Conservation (phyloP, 495 filamentous ascomycete genomes). For the Trichocladium antarcticum region DNA sequence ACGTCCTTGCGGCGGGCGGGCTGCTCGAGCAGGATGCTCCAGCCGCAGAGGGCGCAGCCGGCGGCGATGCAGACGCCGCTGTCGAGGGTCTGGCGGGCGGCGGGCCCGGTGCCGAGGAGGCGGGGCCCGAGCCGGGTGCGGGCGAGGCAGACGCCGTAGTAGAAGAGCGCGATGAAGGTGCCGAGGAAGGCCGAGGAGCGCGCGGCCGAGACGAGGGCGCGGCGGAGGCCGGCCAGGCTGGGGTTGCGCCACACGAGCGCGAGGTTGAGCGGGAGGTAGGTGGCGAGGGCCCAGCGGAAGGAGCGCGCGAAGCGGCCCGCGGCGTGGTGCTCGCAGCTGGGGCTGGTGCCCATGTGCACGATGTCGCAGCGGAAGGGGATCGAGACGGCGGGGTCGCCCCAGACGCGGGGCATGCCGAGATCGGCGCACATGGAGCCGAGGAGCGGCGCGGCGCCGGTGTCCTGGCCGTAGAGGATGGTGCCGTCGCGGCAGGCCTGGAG, state of each 20-base stretch:
- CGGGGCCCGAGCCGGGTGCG: conserved; percentile 69
- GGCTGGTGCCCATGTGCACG: conserved; percentile 72
- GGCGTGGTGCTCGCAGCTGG: conserved; percentile 71
- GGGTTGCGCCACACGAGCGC: conserved; percentile 49
- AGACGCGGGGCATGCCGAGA: conserved; percentile 53
- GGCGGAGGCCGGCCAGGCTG: conserved; percentile 28
- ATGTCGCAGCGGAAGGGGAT: conserved; percentile 78
- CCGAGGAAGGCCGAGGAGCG: conserved; percentile 77
- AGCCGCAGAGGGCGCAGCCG: conserved; percentile 73
- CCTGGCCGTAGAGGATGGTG: conserved; percentile 60
- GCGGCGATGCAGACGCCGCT: conserved; percentile 59
- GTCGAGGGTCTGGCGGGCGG: conserved; percentile 35
- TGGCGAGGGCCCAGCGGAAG: conserved; percentile 64
- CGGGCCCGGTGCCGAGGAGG: conserved; percentile 38
- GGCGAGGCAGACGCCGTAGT: conserved; percentile 77
- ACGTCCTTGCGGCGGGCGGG: conserved; percentile 61
- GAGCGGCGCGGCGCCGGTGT: conserved; percentile 62
- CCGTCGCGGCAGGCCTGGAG: conserved; percentile 56
- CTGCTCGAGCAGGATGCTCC: conserved; percentile 71
- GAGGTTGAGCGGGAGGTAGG: conserved; percentile 72
- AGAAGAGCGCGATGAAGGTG: conserved; percentile 71
- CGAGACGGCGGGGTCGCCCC: conserved; percentile 66
- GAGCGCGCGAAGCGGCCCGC: conserved; percentile 56
- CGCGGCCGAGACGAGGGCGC: conserved; percentile 48
- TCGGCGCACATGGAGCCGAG: conserved; percentile 67